These are phyloP conservation scores for Wickerhamomyces sp. DNA, from an alignment of 1,139 yeast genomes.

Conservation along the genomic window DNA sequence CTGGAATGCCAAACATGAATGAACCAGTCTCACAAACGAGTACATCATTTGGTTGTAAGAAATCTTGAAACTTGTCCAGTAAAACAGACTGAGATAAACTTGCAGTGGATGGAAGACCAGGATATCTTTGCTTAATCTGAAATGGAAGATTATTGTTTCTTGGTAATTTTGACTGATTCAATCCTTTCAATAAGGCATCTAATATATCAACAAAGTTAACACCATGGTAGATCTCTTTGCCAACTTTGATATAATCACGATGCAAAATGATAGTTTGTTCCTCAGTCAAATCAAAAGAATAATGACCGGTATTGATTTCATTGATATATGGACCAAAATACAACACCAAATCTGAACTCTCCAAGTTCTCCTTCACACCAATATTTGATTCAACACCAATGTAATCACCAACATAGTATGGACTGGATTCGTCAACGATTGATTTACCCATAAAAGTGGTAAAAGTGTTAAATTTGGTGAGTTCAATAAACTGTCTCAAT, in stretches of 20 bases:
- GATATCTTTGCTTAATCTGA: slow-evolving; percentile 18
- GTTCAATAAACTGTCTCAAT: slow-evolving; percentile 37
- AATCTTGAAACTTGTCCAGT: slow-evolving; percentile 25
- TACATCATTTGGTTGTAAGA: slow-evolving; percentile 58
- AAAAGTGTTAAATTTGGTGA: slow-evolving; percentile 39
- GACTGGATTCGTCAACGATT: slow-evolving; percentile 52
- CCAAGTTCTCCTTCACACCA: slow-evolving; percentile 36
- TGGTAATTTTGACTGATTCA: slow-evolving; percentile 32
- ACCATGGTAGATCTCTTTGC: slow-evolving; percentile 31
- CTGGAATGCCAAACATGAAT: slow-evolving; percentile 69
- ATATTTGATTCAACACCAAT: slow-evolving; percentile 46
- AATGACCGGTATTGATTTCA: slow-evolving; percentile 53
- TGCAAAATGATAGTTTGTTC: slow-evolving; percentile 28
- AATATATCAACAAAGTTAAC: slow-evolving; percentile 45
- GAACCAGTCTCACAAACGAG: slow-evolving; percentile 79
- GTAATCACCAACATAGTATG: slow-evolving; percentile 59
- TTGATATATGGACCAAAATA: slow-evolving; percentile 44
- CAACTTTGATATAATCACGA: slow-evolving; percentile 41
- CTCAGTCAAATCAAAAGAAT: slow-evolving; percentile 26
- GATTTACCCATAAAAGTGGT: slow-evolving; percentile 55
- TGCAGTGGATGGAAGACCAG: slow-evolving; percentile 19
- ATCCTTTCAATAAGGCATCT: slow-evolving; percentile 29
- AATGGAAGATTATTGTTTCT: slow-evolving; percentile 8
- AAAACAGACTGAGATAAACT: slow-evolving; percentile 23
- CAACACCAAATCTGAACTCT: slow-evolving; percentile 42